A percentile compares a stretch with the other conserved stretches of the same genome.
Evolutionary conservation across 2,329 filamentous ascomycete genomes (phyloP).

Genomic region (Stagonosporopsis vannaccii): DNA sequence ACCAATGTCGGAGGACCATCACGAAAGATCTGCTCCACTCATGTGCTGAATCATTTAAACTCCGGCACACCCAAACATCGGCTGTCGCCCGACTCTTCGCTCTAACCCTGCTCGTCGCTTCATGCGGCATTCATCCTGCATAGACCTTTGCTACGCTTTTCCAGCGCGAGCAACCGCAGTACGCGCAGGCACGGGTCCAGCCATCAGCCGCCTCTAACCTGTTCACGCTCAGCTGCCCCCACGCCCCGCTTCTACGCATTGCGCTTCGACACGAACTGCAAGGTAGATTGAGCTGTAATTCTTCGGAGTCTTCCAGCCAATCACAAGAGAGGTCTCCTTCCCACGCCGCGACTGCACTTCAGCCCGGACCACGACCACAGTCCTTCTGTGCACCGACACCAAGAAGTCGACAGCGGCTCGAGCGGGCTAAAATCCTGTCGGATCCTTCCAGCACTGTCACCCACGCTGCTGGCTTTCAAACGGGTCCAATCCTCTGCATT

Average conservation of each 20-base stretch:
- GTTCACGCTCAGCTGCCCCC: constrained; percentile 33
- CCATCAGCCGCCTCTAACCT: constrained; percentile 27
- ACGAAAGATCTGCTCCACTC: constrained; percentile 35
- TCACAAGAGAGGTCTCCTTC: constrained; percentile 30
- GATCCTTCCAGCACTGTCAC: constrained; percentile 21
- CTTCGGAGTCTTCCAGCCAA: constrained; percentile 36
- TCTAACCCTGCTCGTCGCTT: constrained; percentile 8
- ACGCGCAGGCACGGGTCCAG: constrained; percentile 33
- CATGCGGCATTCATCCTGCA: constrained; percentile 12
- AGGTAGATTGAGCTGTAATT: constrained; percentile 31
- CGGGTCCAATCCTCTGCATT: constrained; percentile 23
- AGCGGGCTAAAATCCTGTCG: constrained; percentile 20
- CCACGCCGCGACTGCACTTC: constrained; percentile 40
- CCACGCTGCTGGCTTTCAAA: constrained; percentile 26
- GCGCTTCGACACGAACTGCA: constrained; percentile 34
- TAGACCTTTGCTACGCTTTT: constrained; percentile 15
- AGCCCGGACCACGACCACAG: constrained; percentile 32
- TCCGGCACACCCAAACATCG: constrained; percentile 22
- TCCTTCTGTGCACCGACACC: constrained; percentile 23
- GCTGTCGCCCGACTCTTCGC: constrained; percentile 9
- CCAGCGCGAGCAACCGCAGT: constrained; percentile 33
- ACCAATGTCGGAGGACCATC: constrained; percentile 26
- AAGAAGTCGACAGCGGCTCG: constrained; percentile 22
- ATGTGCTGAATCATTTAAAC: constrained; percentile 34
- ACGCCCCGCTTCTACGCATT: constrained; percentile 33